Base-by-base conservation (phyloP, 306 rosid species). In the Begonia loranthoides region DNA sequence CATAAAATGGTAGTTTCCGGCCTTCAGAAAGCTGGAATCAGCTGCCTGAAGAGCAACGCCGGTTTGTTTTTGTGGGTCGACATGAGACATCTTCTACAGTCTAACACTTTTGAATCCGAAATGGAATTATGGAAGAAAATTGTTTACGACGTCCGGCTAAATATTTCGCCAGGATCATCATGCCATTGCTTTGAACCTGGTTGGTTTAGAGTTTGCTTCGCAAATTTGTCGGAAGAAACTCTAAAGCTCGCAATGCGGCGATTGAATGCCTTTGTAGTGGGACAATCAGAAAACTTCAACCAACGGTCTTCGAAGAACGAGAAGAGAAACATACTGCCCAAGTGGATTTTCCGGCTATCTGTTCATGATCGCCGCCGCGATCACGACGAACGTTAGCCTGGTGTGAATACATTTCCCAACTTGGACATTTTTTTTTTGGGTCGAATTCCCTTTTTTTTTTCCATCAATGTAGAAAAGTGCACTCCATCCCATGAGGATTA, bases 191-290 rank as follows among this genome's bases (percentile, higher is more conserved):
- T 73, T 8, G 84, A 85, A 63, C 84, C 92, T 0, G 95, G 95
- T 5, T 85, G 95, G 95, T 85, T 85, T 57, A 79, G 95, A 54
- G 84, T 85, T 9, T 85, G 95, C 45, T 85, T 85, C 61, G 95
- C 95, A 3, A 85, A 85, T 36, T 81, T 85, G 92, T 76, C 63
- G 43, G 77, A 78, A 24, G 52, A 62, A 3, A 78, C 95, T 0
- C 66, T 81, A 45, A 53, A 56, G 43, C 40, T 56, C 43, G 57
- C 69, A 5, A 40, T 56, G 21, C 12, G 34, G 13, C 39, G 64
- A 49, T 59, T 59, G 64, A 49, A 49, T 46, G 21, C 55, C 17
- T 59, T 59, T 9, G 56, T 59, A 1, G 14, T 0, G 40, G 39
- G 22, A 15, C n/a, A 15, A 21, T 41, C 16, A 13, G 5, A 21